phyloP scores from a whole-genome alignment of 2,329 filamentous ascomycete species.

The Trichoderma cornu-damae region DNA sequence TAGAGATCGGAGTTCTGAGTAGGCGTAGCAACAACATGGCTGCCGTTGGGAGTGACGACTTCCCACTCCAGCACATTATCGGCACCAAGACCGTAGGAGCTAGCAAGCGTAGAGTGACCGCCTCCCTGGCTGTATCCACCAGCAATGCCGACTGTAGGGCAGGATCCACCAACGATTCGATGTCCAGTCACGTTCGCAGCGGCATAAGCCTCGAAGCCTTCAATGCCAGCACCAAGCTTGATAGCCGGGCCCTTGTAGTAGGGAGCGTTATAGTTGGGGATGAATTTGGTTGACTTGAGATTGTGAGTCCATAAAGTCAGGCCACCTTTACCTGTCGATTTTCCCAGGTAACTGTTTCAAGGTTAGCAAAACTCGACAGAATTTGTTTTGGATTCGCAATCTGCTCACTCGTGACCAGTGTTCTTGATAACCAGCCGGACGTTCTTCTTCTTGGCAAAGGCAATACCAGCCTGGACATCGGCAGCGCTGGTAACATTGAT shows the following conservation, averaged over 20 bases:
- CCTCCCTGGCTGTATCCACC: conserved; percentile 58
- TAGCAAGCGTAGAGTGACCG: conserved; percentile 51
- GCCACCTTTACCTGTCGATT: conserved; percentile 35
- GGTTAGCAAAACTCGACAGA: neutral
- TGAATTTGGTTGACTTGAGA: conserved; percentile 35
- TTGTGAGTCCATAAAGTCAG: conserved; percentile 37
- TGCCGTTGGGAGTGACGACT: conserved; percentile 49
- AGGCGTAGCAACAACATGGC: conserved; percentile 44
- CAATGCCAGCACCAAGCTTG: conserved; percentile 50
- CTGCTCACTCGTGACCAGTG: conserved; percentile 28
- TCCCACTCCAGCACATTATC: conserved; percentile 55
- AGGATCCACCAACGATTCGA: conserved; percentile 51
- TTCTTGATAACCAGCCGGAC: conserved; percentile 38
- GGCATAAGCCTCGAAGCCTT: conserved; percentile 41
- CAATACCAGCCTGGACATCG: neutral
- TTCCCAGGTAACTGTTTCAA: conserved; percentile 27
- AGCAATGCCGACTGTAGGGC: conserved; percentile 50
- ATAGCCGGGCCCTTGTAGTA: conserved; percentile 48
- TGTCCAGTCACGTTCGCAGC: conserved; percentile 43
- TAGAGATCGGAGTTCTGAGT: conserved; percentile 50
- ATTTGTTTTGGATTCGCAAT: neutral
- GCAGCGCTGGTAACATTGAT: conserved; percentile 19
- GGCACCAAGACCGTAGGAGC: conserved; percentile 52
- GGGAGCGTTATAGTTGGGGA: conserved; percentile 36
- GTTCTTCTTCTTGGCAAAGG: conserved; percentile 37